A percentile compares a stretch with the other conserved stretches of the same genome.
These are phyloP conservation scores for Pyrenophora teres DNA, from an alignment of 2,329 filamentous ascomycete species.

Conservation along the genomic window DNA sequence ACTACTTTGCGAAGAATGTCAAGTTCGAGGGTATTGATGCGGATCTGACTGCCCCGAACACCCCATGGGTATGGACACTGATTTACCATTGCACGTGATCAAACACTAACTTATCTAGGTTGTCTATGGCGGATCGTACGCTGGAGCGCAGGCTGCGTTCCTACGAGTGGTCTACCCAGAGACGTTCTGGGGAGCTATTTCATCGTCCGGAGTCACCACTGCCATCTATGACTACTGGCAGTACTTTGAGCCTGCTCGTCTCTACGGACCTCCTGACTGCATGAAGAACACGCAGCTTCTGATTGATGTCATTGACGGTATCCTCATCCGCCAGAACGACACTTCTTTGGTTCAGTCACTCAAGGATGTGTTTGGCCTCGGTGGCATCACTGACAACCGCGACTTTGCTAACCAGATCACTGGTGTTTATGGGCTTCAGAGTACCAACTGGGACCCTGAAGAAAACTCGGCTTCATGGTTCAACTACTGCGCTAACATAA, in stretches of 20 bases:
- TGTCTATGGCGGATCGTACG: constrained; percentile 82
- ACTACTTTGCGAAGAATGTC: constrained; percentile 77
- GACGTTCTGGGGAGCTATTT: constrained; percentile 77
- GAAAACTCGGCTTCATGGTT: constrained; percentile 55
- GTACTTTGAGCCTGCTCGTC: constrained; percentile 64
- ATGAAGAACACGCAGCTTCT: constrained; percentile 67
- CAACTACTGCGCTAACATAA: constrained; percentile 61
- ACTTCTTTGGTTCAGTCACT: constrained; percentile 50
- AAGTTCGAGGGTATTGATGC: constrained; percentile 69
- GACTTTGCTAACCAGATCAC: constrained; percentile 59
- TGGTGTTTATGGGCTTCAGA: constrained; percentile 59
- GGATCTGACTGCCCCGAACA: constrained; percentile 67
- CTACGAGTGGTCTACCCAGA: constrained; percentile 77
- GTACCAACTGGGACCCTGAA: constrained; percentile 61
- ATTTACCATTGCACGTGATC: too few species aligned
- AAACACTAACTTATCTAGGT: constrained; percentile 49
- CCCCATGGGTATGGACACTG: constrained; percentile 58
- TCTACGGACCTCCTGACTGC: constrained; percentile 65
- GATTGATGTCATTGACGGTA: constrained; percentile 63
- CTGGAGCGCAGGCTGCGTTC: constrained; percentile 78
- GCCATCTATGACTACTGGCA: constrained; percentile 78
- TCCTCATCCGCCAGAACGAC: constrained; percentile 57
- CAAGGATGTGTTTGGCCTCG: constrained; percentile 60
- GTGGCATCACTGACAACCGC: constrained; percentile 54
- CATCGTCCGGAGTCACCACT: constrained; percentile 77